Percentiles rank a stretch among this genome's conserved stretches.
Evolutionary conservation across 768 basidiomycete genomes (phyloP).

Genomic region (Lyophyllum semitale): DNA sequence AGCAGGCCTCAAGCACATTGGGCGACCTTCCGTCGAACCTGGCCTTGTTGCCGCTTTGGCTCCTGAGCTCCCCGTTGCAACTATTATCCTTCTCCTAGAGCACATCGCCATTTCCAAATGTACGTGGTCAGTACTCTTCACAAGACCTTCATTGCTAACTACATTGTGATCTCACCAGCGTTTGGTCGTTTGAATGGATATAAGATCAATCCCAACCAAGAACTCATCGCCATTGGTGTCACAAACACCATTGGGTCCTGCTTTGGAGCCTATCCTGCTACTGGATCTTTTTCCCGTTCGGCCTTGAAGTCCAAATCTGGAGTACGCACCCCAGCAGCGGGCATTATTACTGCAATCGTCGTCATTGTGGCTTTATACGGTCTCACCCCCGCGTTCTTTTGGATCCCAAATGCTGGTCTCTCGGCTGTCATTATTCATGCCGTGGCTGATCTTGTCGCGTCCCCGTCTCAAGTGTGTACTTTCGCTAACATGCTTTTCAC

Average conservation of each 20-base stretch:
- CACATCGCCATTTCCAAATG: constrained; percentile 98
- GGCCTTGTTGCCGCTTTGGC: constrained; percentile 68
- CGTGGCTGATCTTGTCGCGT: constrained; percentile 84
- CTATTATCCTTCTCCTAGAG: constrained; percentile 88
- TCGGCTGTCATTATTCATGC: constrained; percentile 95
- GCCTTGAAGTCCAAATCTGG: constrained; percentile 96
- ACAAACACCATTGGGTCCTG: constrained; percentile 89
- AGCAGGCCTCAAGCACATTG: constrained; percentile 71
- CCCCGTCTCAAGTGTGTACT: constrained; percentile 57
- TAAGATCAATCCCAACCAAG: constrained; percentile 92
- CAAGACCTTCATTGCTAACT: not conserved
- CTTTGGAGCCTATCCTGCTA: constrained; percentile 93
- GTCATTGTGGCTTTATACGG: constrained; percentile 96
- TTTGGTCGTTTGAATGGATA: constrained; percentile 96
- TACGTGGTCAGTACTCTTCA: constrained; percentile 23
- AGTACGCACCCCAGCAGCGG: constrained; percentile 93
- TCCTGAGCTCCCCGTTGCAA: constrained; percentile 78
- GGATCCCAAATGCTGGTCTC: constrained; percentile 81
- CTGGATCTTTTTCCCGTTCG: constrained; percentile 98
- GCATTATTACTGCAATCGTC: constrained; percentile 80
- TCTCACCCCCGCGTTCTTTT: constrained; percentile 89
- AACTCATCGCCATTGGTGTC: constrained; percentile 96
- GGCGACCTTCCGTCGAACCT: constrained; percentile 38
- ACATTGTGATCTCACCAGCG: constrained; percentile 42
- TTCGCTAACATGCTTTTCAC: not conserved